Evolutionary conservation across 257 asterid genomes (phyloP), one percentile per base, ranked within the genome.

Genomic region (Solanum habrochaites): DNA sequence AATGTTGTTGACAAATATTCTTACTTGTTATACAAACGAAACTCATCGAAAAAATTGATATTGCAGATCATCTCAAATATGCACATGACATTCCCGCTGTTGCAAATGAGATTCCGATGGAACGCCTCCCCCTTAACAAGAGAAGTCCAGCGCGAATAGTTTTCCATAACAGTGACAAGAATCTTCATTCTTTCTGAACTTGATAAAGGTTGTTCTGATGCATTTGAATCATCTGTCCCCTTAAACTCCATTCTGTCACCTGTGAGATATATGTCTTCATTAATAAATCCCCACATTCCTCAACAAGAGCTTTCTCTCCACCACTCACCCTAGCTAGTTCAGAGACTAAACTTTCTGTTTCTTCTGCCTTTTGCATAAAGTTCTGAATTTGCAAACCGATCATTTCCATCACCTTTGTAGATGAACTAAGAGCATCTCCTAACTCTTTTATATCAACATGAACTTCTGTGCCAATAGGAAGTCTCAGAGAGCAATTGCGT

Each of bases 231-330:
- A 88, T 25, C 40, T 83, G 85, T 52, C 90, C 88, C 74, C 73
- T 85, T 78, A 93, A 89, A 87, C 95, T 92, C 89, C 94, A 90
- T 81, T 93, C 95, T 64, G 72, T 90, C 83, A 94, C 96, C 96
- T 96, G 97, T 5, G 93, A 91, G 83, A 90, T 85, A 81, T 87
- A 87, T 23, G 89, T 35, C 86, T 89, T 92, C 60, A 92, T 86
- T 29, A 93, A 85, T 64, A 90, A 88, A 92, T 93, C 90, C 49
- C 98, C 96, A 85, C 96, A 93, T 88, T 96, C 98, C 81, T 95
- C 94, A 37, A 94, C 42, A 6, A 92, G 93, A 81, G 91, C 92
- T 88, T 87, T 94, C 88, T 95, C 98, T 85, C 94, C 93, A 66
- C 93, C 90, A 52, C 73, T 91, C 90, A 91, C 89, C 90, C 92